Conservation (phyloP, 495 filamentous ascomycete species). For the Penicillium bovifimosum region DNA sequence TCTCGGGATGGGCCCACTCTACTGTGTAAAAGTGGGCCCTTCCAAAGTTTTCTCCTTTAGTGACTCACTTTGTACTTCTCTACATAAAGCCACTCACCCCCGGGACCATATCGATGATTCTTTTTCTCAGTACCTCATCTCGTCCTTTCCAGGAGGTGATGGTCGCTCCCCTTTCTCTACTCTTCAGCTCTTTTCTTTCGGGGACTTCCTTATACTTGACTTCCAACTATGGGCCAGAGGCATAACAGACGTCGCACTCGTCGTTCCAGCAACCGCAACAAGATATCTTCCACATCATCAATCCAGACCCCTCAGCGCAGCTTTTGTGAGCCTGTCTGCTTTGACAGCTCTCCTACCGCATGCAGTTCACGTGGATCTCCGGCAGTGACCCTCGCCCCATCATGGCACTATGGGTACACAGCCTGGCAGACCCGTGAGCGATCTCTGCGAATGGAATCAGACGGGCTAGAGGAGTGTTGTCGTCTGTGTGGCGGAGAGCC, state of each 20-base stretch:
- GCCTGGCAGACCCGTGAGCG: slow-evolving; percentile 36
- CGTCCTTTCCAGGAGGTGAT: slow-evolving; percentile 41
- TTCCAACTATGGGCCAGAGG: slow-evolving; percentile 41
- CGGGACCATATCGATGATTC: slow-evolving; percentile 13
- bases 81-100: slow-evolving; percentile 18
- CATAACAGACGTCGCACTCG: slow-evolving; percentile 46
- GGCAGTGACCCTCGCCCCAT: slow-evolving; percentile 30
- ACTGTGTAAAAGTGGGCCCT: slow-evolving; percentile 17
- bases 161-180: slow-evolving; percentile 36
- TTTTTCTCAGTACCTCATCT: slow-evolving; percentile 35
- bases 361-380: slow-evolving; percentile 19
- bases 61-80: slow-evolving; percentile 16
- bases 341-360: slow-evolving; percentile 12
- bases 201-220: not conserved
- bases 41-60: slow-evolving; percentile 7
- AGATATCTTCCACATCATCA: slow-evolving; percentile 2
- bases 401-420: slow-evolving; percentile 39
- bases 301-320: slow-evolving; percentile 11
- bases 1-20: slow-evolving; percentile 12
- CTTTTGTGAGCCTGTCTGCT: slow-evolving; percentile 2
- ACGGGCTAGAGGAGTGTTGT: slow-evolving; percentile 34
- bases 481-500: slow-evolving; percentile 45
- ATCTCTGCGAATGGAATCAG: slow-evolving; percentile 17
- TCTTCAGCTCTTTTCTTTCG: slow-evolving; percentile 8
- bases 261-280: slow-evolving; percentile 33